Conservation (phyloP, 768 basidiomycete genomes). For the Tulasnella sp. region DNA sequence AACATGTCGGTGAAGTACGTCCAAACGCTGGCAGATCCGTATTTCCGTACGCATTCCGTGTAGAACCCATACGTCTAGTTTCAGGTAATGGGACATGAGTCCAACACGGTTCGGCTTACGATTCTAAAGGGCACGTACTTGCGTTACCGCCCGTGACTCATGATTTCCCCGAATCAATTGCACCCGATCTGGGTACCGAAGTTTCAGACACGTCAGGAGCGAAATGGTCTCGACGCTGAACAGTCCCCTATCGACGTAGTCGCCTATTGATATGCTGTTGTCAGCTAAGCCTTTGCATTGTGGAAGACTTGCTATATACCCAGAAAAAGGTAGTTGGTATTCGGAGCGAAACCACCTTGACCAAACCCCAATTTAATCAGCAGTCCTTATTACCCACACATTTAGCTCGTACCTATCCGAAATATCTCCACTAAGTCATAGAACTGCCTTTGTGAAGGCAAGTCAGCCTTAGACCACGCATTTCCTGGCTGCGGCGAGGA, state of each 20-base stretch:
- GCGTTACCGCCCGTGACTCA: conserved; percentile 94
- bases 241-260: conserved; percentile 96
- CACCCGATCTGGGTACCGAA: conserved; percentile 92
- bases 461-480: not conserved
- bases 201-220: conserved; percentile 89
- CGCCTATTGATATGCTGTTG: conserved; percentile 47
- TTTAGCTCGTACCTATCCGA: conserved; percentile 54
- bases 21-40: conserved; percentile 94
- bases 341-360: conserved; percentile 76
- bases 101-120: not conserved
- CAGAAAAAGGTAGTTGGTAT: conserved; percentile 97
- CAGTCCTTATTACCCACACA: not conserved
- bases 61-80: conserved; percentile 96
- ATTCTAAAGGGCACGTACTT: conserved; percentile 47
- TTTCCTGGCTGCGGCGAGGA: not conserved
- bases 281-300: not conserved
- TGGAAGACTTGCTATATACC: conserved; percentile 45
- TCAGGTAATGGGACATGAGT: not conserved
- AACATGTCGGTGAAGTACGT: conserved; percentile 99
- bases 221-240: conserved; percentile 99
- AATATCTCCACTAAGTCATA: conserved; percentile 99
- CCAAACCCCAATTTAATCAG: not conserved
- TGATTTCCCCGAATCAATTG: conserved; percentile 97
- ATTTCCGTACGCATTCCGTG: conserved; percentile 95
- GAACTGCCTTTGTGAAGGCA: conserved; percentile 66